phyloP scores from a whole-genome alignment of 768 basidiomycete genomes.

The Boletus fagicola region DNA sequence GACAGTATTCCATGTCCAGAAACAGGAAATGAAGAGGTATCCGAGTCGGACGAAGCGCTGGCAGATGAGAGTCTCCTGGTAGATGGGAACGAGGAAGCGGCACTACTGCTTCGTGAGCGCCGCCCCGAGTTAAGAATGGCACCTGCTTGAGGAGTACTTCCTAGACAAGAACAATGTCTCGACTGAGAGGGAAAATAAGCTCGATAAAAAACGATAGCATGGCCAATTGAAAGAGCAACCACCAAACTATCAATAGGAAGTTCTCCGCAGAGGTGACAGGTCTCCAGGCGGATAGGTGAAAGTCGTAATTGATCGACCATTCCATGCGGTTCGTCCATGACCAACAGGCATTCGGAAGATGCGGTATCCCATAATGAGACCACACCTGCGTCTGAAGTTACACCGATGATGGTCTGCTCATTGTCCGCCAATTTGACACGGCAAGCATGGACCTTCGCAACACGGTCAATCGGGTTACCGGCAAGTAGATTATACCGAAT shows the following conservation, averaged over 20 bases:
- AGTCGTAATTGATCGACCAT: slow-evolving; percentile 60
- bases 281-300: slow-evolving; percentile 49
- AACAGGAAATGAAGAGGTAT: slow-evolving; percentile 66
- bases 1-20: slow-evolving; percentile 79
- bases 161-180: slow-evolving; percentile 66
- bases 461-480: slow-evolving; percentile 56
- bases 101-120: slow-evolving; percentile 65
- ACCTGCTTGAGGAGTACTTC: slow-evolving; percentile 44
- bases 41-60: slow-evolving; percentile 35
- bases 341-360: slow-evolving; percentile 61
- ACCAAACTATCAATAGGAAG: slow-evolving; percentile 63
- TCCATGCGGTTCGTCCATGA: slow-evolving; percentile 60
- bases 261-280: slow-evolving; percentile 72
- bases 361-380: slow-evolving; percentile 75
- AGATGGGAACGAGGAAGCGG: slow-evolving; percentile 45
- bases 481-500: slow-evolving; percentile 52
- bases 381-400: slow-evolving; percentile 62
- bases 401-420: slow-evolving; percentile 53
- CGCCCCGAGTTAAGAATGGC: slow-evolving; percentile 48
- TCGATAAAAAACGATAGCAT: slow-evolving; percentile 64
- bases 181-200: slow-evolving; percentile 54
- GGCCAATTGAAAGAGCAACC: slow-evolving; percentile 63
- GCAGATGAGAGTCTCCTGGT: slow-evolving; percentile 48
- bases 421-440: slow-evolving; percentile 49
- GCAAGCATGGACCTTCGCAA: slow-evolving; percentile 54